phyloP scores from a whole-genome alignment of 75 land plant species.

The Cupressus sempervirens region DNA sequence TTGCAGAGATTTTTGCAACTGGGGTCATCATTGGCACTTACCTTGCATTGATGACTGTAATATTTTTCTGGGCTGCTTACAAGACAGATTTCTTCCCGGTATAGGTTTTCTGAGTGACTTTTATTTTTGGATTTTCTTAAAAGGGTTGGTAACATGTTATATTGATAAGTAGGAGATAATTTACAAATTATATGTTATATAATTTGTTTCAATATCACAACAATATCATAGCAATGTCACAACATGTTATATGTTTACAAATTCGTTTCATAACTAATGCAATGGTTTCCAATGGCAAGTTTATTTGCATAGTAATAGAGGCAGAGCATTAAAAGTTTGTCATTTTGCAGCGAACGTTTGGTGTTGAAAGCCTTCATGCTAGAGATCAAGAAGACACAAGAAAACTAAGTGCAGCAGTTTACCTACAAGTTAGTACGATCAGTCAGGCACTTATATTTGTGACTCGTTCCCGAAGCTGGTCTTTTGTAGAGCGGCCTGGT shows the following conservation, averaged over 20 bases:
- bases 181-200: too few relatives aligned
- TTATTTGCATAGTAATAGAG: background rate
- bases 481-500: slow-evolving; percentile 87
- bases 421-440: slow-evolving; percentile 89
- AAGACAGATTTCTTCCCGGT: slow-evolving; percentile 88
- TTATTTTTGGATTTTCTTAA: background rate
- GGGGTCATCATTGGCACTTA: slow-evolving; percentile 86
- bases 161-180: too few relatives aligned
- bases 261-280: background rate
- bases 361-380: slow-evolving; percentile 59
- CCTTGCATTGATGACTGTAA: slow-evolving; percentile 91
- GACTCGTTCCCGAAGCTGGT: slow-evolving; percentile 84
- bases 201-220: too few relatives aligned
- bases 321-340: background rate
- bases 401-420: slow-evolving; percentile 73
- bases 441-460: slow-evolving; percentile 97
- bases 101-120: background rate
- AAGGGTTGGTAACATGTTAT: background rate
- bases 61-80: slow-evolving; percentile 91
- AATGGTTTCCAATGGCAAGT: background rate
- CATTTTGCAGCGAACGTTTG: slow-evolving; percentile 48
- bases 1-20: slow-evolving; percentile 86
- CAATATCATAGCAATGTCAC: too few relatives aligned
- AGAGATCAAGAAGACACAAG: slow-evolving; percentile 48
- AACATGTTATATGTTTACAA: background rate